Conservation (phyloP, 306 rosid genomes). For the Cucumis cinereus region DNA sequence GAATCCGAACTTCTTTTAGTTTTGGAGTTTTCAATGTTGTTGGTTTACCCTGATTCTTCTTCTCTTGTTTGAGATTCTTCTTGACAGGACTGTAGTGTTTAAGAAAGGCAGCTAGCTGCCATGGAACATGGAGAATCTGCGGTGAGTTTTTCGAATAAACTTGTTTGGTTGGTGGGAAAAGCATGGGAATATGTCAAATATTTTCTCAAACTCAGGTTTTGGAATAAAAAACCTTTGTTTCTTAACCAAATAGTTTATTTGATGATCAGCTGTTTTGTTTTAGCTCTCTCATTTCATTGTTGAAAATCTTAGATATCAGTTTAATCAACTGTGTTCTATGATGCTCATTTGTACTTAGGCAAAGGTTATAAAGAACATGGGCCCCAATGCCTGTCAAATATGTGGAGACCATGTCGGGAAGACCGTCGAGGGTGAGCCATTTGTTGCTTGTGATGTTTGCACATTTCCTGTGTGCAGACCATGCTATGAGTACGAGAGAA, state of each 20-base stretch:
- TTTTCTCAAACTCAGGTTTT: neutral
- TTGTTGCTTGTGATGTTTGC: constrained; percentile 68
- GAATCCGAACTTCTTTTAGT: neutral
- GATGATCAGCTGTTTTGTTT: neutral
- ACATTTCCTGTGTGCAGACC: constrained; percentile 92
- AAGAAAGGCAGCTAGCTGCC: constrained; percentile 20
- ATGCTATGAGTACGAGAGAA: constrained; percentile 93
- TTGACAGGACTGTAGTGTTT: constrained; percentile 17
- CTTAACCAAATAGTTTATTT: neutral
- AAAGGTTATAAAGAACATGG: constrained; percentile 41
- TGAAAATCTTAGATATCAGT: neutral
- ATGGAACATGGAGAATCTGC: constrained; percentile 76
- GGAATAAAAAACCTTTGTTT: neutral
- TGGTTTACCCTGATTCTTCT: neutral
- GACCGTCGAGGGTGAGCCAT: constrained; percentile 49
- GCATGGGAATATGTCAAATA: neutral
- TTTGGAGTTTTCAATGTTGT: neutral
- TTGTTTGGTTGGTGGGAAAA: neutral
- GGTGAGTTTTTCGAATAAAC: constrained; percentile 34
- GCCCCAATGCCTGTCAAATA: constrained; percentile 70
- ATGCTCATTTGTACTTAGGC: constrained; percentile 26
- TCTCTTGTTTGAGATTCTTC: neutral
- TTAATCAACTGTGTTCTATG: neutral
- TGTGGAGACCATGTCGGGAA: constrained; percentile 82
- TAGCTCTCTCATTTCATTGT: neutral